Base-by-base conservation (phyloP, 1,139 yeast species). In the Blastobotrys petasosporus region DNA sequence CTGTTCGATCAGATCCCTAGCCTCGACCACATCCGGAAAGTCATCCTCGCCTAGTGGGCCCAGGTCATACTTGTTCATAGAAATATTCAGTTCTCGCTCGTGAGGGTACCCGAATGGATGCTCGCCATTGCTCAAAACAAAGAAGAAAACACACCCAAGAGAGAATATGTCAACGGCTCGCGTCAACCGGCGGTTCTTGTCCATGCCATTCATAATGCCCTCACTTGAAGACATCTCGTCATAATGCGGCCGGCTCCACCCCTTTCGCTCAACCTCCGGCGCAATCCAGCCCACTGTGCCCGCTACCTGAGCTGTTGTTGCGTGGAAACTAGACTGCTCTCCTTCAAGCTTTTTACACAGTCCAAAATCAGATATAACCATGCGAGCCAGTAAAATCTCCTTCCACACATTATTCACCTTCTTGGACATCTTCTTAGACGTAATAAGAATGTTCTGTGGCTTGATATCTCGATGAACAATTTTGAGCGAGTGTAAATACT, bases 251-350 rank as follows among this genome's bases (percentile, higher is more conserved):
- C 40, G 16, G 3, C 39, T 20, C 38, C 45, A 41, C 2, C 31
- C 40, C 32, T 28, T 38, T 29, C 46, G 38, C 31, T 37, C 46
- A 34, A 92, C 69, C 61, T 92, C 99, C 0, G 98, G 98, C 0
- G 98, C 97, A 56, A 97, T 76, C 98, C 98, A 92, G 1, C 99
- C 99, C 6, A 92, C 79, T 0, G 98, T 92, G 2, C 99, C 99
- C 0, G 97, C 95, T 9, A 95, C 94, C 59, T 87, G 84, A 29
- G 88, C 88, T 0, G 92, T 82, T 0, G 96, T 90, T 0, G 97
- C 95, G 53, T 92, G 76, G 63, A 92, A 92, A 6, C 96, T 86
- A 1, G 95, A 85, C 64, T 92, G 97, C 56, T 88, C 97, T 13
- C 81, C 79, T 52, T 92, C 98, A 45, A 92, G 68, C 60, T 85